Base-by-base conservation (phyloP, 2,329 filamentous ascomycete species). In the Stachybotrys elegans region DNA sequence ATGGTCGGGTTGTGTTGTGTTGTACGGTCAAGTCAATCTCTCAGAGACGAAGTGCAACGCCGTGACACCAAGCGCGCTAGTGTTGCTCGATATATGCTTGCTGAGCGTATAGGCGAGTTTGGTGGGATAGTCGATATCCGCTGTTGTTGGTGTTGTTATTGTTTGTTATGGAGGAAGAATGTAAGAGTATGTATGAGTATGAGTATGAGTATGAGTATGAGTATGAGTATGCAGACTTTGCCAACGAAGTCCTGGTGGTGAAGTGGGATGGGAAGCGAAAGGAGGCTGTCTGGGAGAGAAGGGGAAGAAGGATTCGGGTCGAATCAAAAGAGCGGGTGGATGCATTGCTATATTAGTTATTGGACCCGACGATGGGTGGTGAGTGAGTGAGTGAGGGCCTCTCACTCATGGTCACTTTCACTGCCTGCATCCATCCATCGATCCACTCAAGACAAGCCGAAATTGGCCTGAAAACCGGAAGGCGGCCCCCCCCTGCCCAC, bases 211-310 rank as follows among this genome's bases (percentile, higher is more conserved):
- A 52, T 48, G 36, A 56, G 52, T 42, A 46, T 50, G 53, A 40
- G 54, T 44, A 50, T 56, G 53, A 51, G 41, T 39, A 51, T n/a
- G n/a, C n/a, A 67, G 72, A 75, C 74, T 77, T 71, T 77, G 74
- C 74, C 74, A 77, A 76, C 74, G 74, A 77, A 76, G 74, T 63
- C 62, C 56, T 48, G 51, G 50, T 48, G 48, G 50, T 49, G 46
- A 47, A 48, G 45, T 40, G 48, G 43, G 46, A 47, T 38, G 48
- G 49, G 48, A 55, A 51, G 45, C 46, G 46, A 51, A 51, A 44
- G 41, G 46, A 48, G 49, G 43, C 38, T 27, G 27, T 44, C 20
- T 7, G 27, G 22, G 40, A 38, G 25, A 43, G 48, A 47, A 52
- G 48, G 44, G 42, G 47, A 51, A 52, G 36, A 49, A 53, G 47